Percentiles rank a stretch among this genome's conserved stretches.
Evolutionary conservation across 2,329 filamentous ascomycete genomes (phyloP).

Genomic region (Fusarium torreyae): DNA sequence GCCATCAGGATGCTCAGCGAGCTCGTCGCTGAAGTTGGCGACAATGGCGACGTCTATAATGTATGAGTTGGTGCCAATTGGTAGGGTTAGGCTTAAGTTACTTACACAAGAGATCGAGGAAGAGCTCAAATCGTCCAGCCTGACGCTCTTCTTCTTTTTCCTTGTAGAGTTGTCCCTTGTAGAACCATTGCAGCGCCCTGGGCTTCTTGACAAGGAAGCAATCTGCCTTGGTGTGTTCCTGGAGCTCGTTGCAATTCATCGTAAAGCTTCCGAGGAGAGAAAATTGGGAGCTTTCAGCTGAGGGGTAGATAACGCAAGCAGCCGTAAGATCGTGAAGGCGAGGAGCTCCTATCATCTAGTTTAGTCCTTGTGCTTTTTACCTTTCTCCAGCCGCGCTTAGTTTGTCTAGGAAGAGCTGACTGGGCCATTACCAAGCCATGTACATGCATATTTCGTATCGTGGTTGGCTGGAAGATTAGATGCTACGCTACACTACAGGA

Average conservation of each 20-base stretch:
- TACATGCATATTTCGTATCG: conserved; percentile 22
- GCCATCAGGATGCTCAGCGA: conserved; percentile 62
- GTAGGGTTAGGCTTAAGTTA: neutral
- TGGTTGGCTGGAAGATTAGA: conserved; percentile 14
- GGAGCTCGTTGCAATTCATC: conserved; percentile 59
- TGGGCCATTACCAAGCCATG: conserved; percentile 44
- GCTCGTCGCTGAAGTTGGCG: conserved; percentile 65
- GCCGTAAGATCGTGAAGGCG: conserved; percentile 1
- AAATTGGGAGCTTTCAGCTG: neutral
- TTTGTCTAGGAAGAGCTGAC: conserved; percentile 35
- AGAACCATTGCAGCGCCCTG: conserved; percentile 63
- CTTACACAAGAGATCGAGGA: conserved; percentile 64
- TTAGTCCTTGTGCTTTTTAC: conserved; percentile 12
- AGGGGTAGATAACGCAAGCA: neutral
- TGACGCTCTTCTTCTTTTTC: conserved; percentile 61
- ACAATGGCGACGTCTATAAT: conserved; percentile 61
- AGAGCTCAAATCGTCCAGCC: conserved; percentile 64
- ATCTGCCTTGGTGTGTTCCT: conserved; percentile 50
- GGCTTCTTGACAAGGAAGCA: conserved; percentile 57
- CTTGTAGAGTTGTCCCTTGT: conserved; percentile 59
- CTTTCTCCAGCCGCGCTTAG: conserved; percentile 27
- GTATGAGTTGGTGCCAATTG: conserved; percentile 4
- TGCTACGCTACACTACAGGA: neutral
- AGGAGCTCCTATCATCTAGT: conserved; percentile 10
- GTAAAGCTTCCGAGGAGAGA: conserved; percentile 1